A percentile compares a stretch with the other conserved stretches of the same genome.
Conservation (phyloP, 1,139 yeast species). For the Blastobotrys apis region DNA sequence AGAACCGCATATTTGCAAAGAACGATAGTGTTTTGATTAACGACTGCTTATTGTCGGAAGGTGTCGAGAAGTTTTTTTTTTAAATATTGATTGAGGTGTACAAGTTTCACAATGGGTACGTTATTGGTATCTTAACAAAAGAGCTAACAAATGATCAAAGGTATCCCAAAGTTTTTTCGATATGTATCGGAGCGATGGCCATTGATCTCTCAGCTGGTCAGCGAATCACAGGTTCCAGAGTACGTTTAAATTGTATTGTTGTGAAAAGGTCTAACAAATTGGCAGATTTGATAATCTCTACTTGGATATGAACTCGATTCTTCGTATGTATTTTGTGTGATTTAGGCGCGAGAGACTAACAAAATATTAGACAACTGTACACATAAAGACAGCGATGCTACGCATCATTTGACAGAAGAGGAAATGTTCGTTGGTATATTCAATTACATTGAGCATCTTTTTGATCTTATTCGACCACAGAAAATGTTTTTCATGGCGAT, state of each 20-base stretch:
- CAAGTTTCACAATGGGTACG: conserved; percentile 11
- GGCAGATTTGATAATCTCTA: conserved; percentile 82
- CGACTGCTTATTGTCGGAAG: neutral
- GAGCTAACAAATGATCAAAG: conserved; percentile 39
- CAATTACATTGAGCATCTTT: conserved; percentile 89
- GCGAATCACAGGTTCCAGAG: conserved; percentile 83
- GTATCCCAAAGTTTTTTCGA: conserved; percentile 94
- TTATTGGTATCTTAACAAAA: neutral
- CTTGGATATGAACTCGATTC: conserved; percentile 94
- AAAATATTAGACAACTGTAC: conserved; percentile 42
- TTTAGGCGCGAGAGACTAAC: conserved; percentile 1
- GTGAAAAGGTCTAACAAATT: conserved; percentile 2
- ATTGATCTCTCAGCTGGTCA: conserved; percentile 80
- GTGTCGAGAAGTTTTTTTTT: no score
- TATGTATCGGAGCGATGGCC: conserved; percentile 99
- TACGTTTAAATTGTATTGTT: conserved; percentile 22
- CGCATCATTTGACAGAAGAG: conserved; percentile 63
- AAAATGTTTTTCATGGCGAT: conserved; percentile 94
- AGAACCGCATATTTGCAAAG: no score
- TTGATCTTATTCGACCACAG: conserved; percentile 80
- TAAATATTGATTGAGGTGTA: no score
- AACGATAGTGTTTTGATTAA: neutral
- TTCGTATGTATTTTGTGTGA: conserved; percentile 40
- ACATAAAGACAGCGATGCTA: conserved; percentile 55
- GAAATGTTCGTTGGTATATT: conserved; percentile 92